Evolutionary conservation across 768 basidiomycete species (phyloP).

Genomic region (Amyloporia xantha): DNA sequence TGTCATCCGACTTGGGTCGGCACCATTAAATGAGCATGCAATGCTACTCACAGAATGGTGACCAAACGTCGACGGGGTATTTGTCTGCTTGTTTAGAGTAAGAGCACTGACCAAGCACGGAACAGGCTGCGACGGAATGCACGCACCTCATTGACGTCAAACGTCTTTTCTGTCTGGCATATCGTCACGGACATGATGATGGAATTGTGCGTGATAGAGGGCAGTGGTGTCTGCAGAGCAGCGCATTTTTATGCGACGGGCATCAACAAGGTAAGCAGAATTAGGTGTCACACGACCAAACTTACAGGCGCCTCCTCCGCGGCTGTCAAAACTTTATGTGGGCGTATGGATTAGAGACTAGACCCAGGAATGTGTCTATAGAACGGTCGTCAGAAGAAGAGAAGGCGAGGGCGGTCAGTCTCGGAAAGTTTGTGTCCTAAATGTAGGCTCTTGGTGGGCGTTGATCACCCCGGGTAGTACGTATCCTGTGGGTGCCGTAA

Average conservation of each 20-base stretch:
- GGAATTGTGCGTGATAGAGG: neutral
- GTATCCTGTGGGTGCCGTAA: too few relatives aligned
- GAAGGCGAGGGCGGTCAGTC: neutral
- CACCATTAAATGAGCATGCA: neutral
- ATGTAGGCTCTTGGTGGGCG: too few relatives aligned
- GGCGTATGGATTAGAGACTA: neutral
- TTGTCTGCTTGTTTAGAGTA: neutral
- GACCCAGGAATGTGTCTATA: neutral
- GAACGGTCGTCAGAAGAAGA: neutral
- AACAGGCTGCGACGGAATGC: too few relatives aligned
- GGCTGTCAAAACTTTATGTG: neutral
- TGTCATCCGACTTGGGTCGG: neutral
- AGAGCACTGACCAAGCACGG: too few relatives aligned
- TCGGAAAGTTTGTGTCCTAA: neutral
- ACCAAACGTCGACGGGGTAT: neutral
- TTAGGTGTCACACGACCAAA: constrained; percentile 3
- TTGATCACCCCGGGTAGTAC: too few relatives aligned
- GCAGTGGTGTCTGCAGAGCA: neutral
- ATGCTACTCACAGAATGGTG: neutral
- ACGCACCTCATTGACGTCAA: neutral
- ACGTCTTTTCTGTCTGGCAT: too few relatives aligned
- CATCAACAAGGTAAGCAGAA: neutral
- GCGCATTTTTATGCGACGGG: neutral
- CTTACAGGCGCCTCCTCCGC: constrained; percentile 1
- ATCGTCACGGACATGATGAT: too few relatives aligned